A percentile compares a stretch with the other conserved stretches of the same genome.
phyloP scores from a whole-genome alignment of 768 basidiomycete species.

The Tulasnella sp. region DNA sequence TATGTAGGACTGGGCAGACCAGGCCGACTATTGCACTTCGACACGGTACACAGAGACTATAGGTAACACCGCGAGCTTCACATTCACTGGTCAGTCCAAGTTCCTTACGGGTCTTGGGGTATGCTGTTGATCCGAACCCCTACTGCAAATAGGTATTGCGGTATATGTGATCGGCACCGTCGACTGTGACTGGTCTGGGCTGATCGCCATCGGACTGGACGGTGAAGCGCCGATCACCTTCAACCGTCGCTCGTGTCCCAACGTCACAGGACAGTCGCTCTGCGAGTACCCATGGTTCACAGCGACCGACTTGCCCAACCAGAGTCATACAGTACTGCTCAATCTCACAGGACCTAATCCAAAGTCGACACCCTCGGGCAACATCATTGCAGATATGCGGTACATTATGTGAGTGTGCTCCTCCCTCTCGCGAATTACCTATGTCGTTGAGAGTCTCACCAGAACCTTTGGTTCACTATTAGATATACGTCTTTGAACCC shows the following conservation, averaged over 20 bases:
- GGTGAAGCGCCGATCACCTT: background rate
- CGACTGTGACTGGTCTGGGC: constrained; percentile 7
- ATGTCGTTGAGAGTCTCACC: too few species aligned
- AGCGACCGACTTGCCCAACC: background rate
- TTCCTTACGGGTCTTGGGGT: background rate
- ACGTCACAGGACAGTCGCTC: background rate
- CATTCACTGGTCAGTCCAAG: background rate
- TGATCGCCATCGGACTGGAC: background rate
- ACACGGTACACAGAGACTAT: constrained; percentile 3
- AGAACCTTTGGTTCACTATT: background rate
- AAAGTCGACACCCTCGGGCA: background rate
- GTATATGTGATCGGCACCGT: constrained; percentile 5
- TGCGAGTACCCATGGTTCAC: constrained; percentile 10
- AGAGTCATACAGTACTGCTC: background rate
- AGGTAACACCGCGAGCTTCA: background rate
- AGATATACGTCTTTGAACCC: background rate
- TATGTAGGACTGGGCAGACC: background rate
- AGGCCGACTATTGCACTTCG: background rate
- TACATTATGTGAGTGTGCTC: constrained; percentile 7
- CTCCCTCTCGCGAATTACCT: background rate
- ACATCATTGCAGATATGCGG: constrained; percentile 3
- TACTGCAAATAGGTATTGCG: background rate
- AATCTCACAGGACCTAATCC: background rate
- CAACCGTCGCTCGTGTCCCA: background rate
- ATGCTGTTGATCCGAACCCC: background rate